A percentile compares a stretch with the other conserved stretches of the same genome.
phyloP scores from a whole-genome alignment of 768 basidiomycete species.

The Rhodotorula kratochvilovae region DNA sequence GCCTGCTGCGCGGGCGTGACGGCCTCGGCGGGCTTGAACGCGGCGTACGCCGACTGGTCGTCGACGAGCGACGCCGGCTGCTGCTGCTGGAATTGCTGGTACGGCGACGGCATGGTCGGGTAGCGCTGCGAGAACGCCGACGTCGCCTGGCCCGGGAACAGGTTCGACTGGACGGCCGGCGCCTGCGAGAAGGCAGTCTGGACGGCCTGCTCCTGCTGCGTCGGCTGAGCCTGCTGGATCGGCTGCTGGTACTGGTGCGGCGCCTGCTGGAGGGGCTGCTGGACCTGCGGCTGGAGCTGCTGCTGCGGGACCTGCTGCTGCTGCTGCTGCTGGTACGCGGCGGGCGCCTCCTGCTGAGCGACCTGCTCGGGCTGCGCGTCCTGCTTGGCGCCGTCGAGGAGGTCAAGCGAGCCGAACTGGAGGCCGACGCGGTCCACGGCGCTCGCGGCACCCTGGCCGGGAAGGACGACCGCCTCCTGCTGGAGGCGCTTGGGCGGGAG shows the following conservation, averaged over 20 bases:
- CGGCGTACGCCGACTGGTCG: constrained; percentile 17
- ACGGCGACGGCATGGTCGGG: constrained; percentile 24
- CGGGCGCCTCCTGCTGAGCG: background rate
- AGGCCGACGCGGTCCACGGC: constrained; percentile 38
- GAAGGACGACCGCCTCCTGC: constrained; percentile 41
- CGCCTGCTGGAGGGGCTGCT: constrained; percentile 1
- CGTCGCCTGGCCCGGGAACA: constrained; percentile 16
- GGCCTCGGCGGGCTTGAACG: constrained; percentile 30
- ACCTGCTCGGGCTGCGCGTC: constrained; percentile 4
- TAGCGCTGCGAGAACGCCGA: constrained; percentile 34
- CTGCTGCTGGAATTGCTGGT: constrained; percentile 20
- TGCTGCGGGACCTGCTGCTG: constrained; percentile 22
- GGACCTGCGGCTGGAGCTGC: background rate
- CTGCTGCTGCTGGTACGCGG: constrained; percentile 1
- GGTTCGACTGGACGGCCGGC: constrained; percentile 11
- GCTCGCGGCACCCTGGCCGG: constrained; percentile 1
- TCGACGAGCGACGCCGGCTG: background rate
- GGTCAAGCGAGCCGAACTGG: constrained; percentile 41
- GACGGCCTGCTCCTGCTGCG: constrained; percentile 19
- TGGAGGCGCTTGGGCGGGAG: constrained; percentile 37
- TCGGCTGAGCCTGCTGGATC: background rate
- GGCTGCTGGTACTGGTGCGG: background rate
- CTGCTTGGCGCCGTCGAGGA: constrained; percentile 27
- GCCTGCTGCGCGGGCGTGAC: constrained; percentile 5
- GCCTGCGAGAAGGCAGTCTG: constrained; percentile 24